Conservation (phyloP, 345 rosid genomes). For the Mercurialis annua region DNA sequence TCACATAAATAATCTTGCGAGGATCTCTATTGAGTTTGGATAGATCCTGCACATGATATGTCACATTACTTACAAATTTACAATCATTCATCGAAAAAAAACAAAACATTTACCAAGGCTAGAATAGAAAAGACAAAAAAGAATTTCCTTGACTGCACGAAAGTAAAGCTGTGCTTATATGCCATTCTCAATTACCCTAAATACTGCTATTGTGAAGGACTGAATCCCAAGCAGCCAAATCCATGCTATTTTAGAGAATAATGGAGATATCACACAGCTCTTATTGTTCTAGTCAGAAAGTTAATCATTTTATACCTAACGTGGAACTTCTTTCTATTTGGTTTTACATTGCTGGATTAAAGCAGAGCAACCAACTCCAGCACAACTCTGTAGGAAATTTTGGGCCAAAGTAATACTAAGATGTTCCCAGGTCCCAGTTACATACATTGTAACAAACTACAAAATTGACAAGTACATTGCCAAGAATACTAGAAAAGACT, state of each 20-base stretch:
- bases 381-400: background rate
- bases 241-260: too few species aligned
- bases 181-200: too few species aligned
- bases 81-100: constrained; percentile 10
- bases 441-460: too few species aligned
- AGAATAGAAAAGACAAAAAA: too few species aligned
- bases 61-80: constrained; percentile 4
- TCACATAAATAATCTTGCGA: constrained; percentile 64
- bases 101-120: background rate
- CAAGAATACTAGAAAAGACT: background rate
- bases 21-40: constrained; percentile 98
- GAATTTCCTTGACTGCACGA: too few species aligned
- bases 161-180: too few species aligned
- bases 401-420: background rate
- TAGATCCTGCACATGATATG: constrained; percentile 62
- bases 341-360: background rate
- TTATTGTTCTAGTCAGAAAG: background rate
- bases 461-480: background rate
- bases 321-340: background rate
- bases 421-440: too few species aligned
- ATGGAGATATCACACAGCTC: background rate
- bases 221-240: too few species aligned
- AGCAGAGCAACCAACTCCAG: background rate
- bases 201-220: too few species aligned
- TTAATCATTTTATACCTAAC: background rate